Conservation (phyloP, 805 yeast genomes). For the Teunomyces gatunensis region DNA sequence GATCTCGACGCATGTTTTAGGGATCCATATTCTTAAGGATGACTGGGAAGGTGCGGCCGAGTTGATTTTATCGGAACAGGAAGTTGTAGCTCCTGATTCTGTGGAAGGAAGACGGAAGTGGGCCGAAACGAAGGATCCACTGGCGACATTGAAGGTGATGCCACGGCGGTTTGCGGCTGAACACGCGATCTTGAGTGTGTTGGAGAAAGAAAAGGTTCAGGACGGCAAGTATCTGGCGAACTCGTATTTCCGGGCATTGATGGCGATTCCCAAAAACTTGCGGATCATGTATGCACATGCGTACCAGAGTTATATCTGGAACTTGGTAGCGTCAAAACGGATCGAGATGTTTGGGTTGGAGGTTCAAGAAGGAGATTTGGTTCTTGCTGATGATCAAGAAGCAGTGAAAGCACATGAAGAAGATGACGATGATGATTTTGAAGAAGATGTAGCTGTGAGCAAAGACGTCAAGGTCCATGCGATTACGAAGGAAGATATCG, state of each 20-base stretch:
- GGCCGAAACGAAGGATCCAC: slow-evolving; percentile 70
- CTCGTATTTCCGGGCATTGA: slow-evolving; percentile 74
- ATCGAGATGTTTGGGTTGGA: slow-evolving; percentile 65
- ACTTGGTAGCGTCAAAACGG: slow-evolving; percentile 75
- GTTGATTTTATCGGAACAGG: slow-evolving; percentile 80
- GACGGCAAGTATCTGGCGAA: slow-evolving; percentile 45
- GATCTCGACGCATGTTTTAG: slow-evolving; percentile 84
- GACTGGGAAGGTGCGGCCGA: slow-evolving; percentile 83
- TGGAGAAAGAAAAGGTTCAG: slow-evolving; percentile 50
- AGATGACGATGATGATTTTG: slow-evolving; percentile 52
- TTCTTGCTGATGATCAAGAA: slow-evolving; percentile 36
- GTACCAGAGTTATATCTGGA: slow-evolving; percentile 96
- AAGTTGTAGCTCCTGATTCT: slow-evolving; percentile 77
- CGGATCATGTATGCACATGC: slow-evolving; percentile 97
- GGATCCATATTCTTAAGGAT: slow-evolving; percentile 63
- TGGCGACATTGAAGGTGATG: slow-evolving; percentile 65
- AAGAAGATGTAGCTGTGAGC: slow-evolving; percentile 66
- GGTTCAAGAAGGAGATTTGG: slow-evolving; percentile 80
- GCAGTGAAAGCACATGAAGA: not conserved
- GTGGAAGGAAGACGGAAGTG: slow-evolving; percentile 79
- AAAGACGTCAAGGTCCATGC: slow-evolving; percentile 65
- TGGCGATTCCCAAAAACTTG: slow-evolving; percentile 88
- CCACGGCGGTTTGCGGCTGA: slow-evolving; percentile 91
- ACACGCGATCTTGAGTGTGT: slow-evolving; percentile 58
- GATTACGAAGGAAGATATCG: slow-evolving; percentile 72